These are phyloP conservation scores for Rhizopogon vesiculosus DNA, from an alignment of 768 basidiomycete species.

Conservation along the genomic window DNA sequence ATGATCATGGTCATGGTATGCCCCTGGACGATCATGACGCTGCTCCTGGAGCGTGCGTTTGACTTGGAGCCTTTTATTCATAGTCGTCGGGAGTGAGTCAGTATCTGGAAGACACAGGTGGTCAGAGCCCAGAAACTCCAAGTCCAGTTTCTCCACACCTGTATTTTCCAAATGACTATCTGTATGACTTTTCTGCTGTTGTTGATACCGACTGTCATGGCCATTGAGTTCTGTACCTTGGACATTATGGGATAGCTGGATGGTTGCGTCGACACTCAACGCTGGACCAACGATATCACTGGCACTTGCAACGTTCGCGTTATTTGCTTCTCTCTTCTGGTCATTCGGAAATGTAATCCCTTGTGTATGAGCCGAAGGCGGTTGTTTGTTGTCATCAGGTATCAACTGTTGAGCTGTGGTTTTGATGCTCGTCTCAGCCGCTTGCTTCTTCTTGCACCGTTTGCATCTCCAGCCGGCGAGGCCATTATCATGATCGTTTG, in stretches of 20 bases:
- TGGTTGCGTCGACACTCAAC: neutral
- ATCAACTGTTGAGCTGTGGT: neutral
- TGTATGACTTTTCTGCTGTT: neutral
- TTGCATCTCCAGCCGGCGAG: conserved; percentile 25
- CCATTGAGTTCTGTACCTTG: neutral
- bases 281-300: neutral
- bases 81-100: neutral
- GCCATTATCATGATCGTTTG: conserved; percentile 17
- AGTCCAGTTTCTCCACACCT: neutral
- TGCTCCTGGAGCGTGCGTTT: neutral
- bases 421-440: neutral
- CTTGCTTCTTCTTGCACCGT: conserved; percentile 23
- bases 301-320: neutral
- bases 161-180: neutral
- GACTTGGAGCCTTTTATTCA: neutral
- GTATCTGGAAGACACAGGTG: neutral
- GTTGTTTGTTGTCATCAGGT: neutral
- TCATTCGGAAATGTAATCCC: neutral
- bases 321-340: neutral
- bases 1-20: too few relatives aligned
- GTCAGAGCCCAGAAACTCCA: neutral
- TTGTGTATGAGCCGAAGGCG: neutral
- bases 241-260: too few relatives aligned
- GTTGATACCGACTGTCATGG: neutral
- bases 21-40: neutral